phyloP scores from a whole-genome alignment of 495 filamentous ascomycete species.

The Podospora anserina region DNA sequence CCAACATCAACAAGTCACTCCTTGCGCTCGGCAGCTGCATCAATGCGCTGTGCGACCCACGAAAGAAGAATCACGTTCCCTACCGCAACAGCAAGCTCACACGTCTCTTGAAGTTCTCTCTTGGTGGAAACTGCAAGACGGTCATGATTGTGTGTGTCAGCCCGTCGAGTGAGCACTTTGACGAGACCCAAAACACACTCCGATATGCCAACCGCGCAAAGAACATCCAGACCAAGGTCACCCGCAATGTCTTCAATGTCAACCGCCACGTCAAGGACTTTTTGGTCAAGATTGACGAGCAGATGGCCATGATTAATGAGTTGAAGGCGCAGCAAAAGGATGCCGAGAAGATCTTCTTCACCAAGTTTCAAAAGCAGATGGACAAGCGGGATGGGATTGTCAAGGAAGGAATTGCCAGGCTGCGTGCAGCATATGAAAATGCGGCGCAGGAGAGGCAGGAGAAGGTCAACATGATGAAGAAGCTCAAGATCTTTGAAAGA shows the following conservation, averaged over 20 bases:
- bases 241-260: slow-evolving; percentile 97
- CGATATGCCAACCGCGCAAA: slow-evolving; percentile 98
- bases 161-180: slow-evolving; percentile 93
- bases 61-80: slow-evolving; percentile 89
- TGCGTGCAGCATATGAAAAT: slow-evolving; percentile 82
- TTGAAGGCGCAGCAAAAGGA: slow-evolving; percentile 90
- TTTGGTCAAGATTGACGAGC: slow-evolving; percentile 94
- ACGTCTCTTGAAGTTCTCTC: slow-evolving; percentile 90
- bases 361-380: slow-evolving; percentile 82
- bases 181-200: slow-evolving; percentile 97
- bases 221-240: slow-evolving; percentile 99
- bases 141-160: slow-evolving; percentile 99
- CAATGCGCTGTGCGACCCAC: slow-evolving; percentile 93
- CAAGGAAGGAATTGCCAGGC: slow-evolving; percentile 76
- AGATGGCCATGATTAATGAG: slow-evolving; percentile 89
- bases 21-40: slow-evolving; percentile 96
- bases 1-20: slow-evolving; percentile 98
- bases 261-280: slow-evolving; percentile 99
- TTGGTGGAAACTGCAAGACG: slow-evolving; percentile 97
- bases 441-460: slow-evolving; percentile 75
- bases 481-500: slow-evolving; percentile 76
- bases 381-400: slow-evolving; percentile 76
- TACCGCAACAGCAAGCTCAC: slow-evolving; percentile 98
- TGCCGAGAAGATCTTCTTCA: slow-evolving; percentile 77
- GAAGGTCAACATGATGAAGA: slow-evolving; percentile 74